A percentile compares a stretch with the other conserved stretches of the same genome.
These are phyloP conservation scores for Cyberlindnera mississippiensis DNA, from an alignment of 805 yeast genomes.

Conservation along the genomic window DNA sequence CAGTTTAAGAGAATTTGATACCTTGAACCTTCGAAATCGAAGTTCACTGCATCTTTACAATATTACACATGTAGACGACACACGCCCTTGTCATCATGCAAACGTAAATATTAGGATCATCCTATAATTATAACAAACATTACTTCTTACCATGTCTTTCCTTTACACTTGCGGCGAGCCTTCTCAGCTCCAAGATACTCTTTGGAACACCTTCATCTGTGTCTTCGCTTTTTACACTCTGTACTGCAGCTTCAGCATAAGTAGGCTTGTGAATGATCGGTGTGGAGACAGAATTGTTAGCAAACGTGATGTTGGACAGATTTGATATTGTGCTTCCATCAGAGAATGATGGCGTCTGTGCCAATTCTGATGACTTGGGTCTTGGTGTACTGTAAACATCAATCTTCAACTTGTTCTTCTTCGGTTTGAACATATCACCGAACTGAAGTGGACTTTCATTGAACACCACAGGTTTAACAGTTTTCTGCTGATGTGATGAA, in stretches of 20 bases:
- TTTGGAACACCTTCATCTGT: conserved; percentile 16
- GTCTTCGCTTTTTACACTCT: not conserved
- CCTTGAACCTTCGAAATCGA: too few relatives aligned
- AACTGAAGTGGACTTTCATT: conserved; percentile 3
- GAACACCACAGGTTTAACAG: not conserved
- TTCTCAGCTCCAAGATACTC: conserved; percentile 23
- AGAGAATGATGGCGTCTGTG: conserved; percentile 27
- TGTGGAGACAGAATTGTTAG: conserved; percentile 13
- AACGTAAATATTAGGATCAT: not conserved
- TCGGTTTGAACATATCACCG: conserved; percentile 11
- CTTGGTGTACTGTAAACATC: conserved; percentile 28
- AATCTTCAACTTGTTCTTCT: conserved; percentile 16
- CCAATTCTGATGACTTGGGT: conserved; percentile 28
- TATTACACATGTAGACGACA: too few relatives aligned
- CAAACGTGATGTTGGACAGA: conserved; percentile 27
- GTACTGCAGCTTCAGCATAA: conserved; percentile 4
- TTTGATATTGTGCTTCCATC: conserved; percentile 24
- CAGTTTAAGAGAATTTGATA: too few relatives aligned
- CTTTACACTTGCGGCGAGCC: conserved; percentile 23
- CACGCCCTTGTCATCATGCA: conserved; percentile 1
- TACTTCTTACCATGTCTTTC: conserved; percentile 21
- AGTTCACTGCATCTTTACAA: too few relatives aligned
- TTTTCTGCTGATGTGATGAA: too few relatives aligned
- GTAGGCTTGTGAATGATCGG: conserved; percentile 17
- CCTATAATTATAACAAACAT: not conserved